A percentile compares a stretch with the other conserved stretches of the same genome.
phyloP scores from a whole-genome alignment of 1,284 basidiomycete species.

The Omphalotus olearius region DNA sequence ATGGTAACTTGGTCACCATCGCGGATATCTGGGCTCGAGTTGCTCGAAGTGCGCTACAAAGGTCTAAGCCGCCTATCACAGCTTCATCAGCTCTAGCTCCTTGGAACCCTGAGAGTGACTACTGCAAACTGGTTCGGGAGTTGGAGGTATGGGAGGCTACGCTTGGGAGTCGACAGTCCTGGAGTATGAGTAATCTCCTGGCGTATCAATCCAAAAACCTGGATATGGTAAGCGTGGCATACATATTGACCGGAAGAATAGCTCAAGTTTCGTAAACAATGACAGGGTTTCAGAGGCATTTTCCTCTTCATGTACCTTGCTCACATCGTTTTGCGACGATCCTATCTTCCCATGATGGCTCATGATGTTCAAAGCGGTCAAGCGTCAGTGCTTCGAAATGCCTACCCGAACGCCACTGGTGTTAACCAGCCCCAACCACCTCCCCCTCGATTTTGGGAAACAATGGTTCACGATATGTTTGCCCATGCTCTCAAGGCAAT shows the following conservation, averaged over 20 bases:
- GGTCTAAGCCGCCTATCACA: slow-evolving; percentile 6
- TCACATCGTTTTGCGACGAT: slow-evolving; percentile 16
- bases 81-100: slow-evolving; percentile 8
- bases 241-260: background rate
- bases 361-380: slow-evolving; percentile 15
- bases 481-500: slow-evolving; percentile 16
- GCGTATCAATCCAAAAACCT: slow-evolving; percentile 13
- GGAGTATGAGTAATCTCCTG: slow-evolving; percentile 15
- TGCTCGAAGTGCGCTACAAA: slow-evolving; percentile 15
- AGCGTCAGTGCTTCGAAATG: slow-evolving; percentile 4
- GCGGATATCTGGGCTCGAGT: slow-evolving; percentile 18
- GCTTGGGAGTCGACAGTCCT: slow-evolving; percentile 13
- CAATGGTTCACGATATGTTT: slow-evolving; percentile 18
- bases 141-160: slow-evolving; percentile 14
- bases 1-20: slow-evolving; percentile 16
- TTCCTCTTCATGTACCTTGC: slow-evolving; percentile 16
- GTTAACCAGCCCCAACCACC: slow-evolving; percentile 1
- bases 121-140: slow-evolving; percentile 9
- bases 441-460: slow-evolving; percentile 15
- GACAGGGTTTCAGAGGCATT: slow-evolving; percentile 15
- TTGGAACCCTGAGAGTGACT: slow-evolving; percentile 16
- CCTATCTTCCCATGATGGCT: slow-evolving; percentile 16
- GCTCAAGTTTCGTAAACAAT: background rate
- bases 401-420: background rate
- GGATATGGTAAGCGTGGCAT: slow-evolving; percentile 9